phyloP scores from a whole-genome alignment of 129 eudicot genomes.

The Artemisia argyi region DNA sequence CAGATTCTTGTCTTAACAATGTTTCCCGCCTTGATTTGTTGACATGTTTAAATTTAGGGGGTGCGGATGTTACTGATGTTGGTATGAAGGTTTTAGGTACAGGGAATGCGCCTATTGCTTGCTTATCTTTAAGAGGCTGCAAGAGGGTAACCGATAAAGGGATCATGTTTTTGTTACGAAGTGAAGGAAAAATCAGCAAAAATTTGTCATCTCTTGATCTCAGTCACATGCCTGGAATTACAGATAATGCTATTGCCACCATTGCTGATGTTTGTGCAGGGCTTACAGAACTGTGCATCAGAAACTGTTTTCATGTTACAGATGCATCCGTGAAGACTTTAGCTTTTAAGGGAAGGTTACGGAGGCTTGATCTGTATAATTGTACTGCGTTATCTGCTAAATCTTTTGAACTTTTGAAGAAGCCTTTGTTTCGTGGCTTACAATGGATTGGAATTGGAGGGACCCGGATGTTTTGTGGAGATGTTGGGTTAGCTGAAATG shows the following conservation, averaged over 20 bases:
- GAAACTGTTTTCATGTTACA: constrained; percentile 57
- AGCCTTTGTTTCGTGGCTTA: constrained; percentile 56
- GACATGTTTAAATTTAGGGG: constrained; percentile 49
- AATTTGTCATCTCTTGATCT: constrained; percentile 48
- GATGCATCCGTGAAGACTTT: constrained; percentile 49
- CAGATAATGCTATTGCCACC: constrained; percentile 39
- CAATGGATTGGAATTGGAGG: constrained; percentile 69
- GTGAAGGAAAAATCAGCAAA: constrained; percentile 40
- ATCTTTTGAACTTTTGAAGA: constrained; percentile 29
- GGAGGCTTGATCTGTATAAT: constrained; percentile 49
- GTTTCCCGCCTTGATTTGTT: constrained; percentile 38
- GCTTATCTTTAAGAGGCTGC: constrained; percentile 54
- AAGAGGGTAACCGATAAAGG: constrained; percentile 63
- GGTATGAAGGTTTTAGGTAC: constrained; percentile 51
- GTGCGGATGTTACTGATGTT: constrained; percentile 56
- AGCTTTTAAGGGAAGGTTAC: constrained; percentile 41
- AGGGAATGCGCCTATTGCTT: constrained; percentile 47
- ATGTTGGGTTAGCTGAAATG: constrained; percentile 23
- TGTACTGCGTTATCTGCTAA: constrained; percentile 44
- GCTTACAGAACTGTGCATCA: constrained; percentile 50
- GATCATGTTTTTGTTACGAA: constrained; percentile 36
- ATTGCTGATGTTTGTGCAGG: constrained; percentile 29
- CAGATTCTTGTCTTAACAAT: constrained; percentile 48
- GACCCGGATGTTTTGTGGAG: constrained; percentile 34
- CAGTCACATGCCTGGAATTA: constrained; percentile 55